phyloP scores from a whole-genome alignment of 1,284 basidiomycete species.

The Cronartium ribicola region DNA sequence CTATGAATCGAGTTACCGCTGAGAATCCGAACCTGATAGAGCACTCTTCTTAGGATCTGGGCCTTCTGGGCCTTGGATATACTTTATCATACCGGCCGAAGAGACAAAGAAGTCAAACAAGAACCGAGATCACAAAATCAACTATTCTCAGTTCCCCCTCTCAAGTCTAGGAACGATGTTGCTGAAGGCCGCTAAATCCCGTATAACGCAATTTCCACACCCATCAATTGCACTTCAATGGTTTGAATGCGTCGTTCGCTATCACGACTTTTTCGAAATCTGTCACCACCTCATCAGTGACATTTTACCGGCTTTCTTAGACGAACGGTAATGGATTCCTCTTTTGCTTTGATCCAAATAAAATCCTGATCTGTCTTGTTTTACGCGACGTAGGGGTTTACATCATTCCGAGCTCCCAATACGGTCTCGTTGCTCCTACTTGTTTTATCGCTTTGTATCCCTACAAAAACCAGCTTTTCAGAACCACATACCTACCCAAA shows the following conservation, averaged over 20 bases:
- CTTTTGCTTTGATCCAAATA: background rate
- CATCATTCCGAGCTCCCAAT: conserved; percentile 71
- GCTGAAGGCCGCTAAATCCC: conserved; percentile 73
- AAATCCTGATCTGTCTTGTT: background rate
- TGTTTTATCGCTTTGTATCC: conserved; percentile 88
- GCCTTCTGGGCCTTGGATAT: conserved; percentile 21
- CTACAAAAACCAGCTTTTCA: conserved; percentile 73
- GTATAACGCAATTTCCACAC: conserved; percentile 77
- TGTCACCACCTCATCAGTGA: conserved; percentile 79
- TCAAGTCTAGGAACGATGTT: conserved; percentile 89
- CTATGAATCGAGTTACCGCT: background rate
- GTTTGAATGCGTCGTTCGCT: conserved; percentile 87
- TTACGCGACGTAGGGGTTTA: conserved; percentile 64
- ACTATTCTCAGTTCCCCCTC: conserved; percentile 59
- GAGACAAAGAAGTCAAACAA: conserved; percentile 41
- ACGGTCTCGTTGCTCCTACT: conserved; percentile 78
- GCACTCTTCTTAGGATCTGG: conserved; percentile 17
- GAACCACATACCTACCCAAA: conserved; percentile 56
- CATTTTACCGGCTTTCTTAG: conserved; percentile 83
- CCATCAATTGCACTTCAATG: conserved; percentile 84
- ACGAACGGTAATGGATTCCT: conserved; percentile 49
- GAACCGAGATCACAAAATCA: conserved; percentile 39
- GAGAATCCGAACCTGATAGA: background rate
- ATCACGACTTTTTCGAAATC: conserved; percentile 93
- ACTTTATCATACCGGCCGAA: conserved; percentile 34